phyloP scores from a whole-genome alignment of 1,139 yeast species.

The Magnusiomyces magnusii region DNA sequence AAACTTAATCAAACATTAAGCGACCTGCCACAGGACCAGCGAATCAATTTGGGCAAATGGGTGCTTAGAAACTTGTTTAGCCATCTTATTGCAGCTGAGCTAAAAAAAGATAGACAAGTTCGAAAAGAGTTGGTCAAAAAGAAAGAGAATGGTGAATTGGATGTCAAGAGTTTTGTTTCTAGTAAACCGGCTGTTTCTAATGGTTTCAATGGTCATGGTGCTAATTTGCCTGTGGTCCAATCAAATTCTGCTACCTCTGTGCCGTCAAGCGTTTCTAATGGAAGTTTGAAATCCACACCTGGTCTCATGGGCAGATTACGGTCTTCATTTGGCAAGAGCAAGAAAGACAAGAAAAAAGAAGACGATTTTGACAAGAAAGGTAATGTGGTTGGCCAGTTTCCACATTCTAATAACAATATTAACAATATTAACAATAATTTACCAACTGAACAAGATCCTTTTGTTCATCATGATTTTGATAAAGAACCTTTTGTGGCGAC shows the following conservation, averaged over 20 bases:
- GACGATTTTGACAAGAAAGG: background rate
- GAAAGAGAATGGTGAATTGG: background rate
- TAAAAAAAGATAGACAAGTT: slow-evolving; percentile 16
- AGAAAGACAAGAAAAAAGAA: slow-evolving; percentile 18
- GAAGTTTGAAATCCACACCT: background rate
- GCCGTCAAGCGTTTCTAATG: background rate
- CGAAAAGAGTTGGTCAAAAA: background rate
- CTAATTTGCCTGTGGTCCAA: background rate
- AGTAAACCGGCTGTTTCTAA: background rate
- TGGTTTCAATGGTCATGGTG: background rate
- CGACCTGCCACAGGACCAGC: slow-evolving; percentile 34
- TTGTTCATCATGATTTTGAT: background rate
- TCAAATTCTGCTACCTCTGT: background rate
- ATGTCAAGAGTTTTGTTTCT: background rate
- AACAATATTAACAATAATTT: background rate
- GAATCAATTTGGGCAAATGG: slow-evolving; percentile 39
- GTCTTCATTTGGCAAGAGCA: slow-evolving; percentile 28
- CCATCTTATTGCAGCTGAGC: slow-evolving; percentile 24
- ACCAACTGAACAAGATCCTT: background rate
- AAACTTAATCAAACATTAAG: slow-evolving; percentile 13
- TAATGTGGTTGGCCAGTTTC: background rate
- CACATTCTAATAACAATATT: background rate
- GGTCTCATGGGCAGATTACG: slow-evolving; percentile 31
- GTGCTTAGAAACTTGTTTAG: slow-evolving; percentile 33
- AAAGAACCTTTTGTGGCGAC: background rate